phyloP scores from a whole-genome alignment of 2,329 filamentous ascomycete genomes.

The Diplodia intermedia region DNA sequence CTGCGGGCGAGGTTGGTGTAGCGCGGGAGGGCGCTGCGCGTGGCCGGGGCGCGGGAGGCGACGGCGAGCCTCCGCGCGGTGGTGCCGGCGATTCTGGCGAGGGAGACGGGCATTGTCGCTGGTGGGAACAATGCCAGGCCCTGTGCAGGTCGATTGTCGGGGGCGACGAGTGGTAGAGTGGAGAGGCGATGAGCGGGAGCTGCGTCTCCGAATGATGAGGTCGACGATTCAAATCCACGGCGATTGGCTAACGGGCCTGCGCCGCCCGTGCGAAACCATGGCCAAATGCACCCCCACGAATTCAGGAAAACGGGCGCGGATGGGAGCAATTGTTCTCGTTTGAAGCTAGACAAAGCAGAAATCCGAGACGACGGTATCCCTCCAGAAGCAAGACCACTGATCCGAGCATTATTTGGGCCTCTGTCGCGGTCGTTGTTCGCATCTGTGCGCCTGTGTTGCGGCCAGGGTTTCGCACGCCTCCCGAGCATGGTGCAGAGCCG shows the following conservation, averaged over 20 bases:
- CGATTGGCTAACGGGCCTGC: conserved; percentile 17
- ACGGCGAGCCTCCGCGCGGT: conserved; percentile 72
- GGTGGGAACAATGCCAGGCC: conserved; percentile 38
- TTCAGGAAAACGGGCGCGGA: neutral
- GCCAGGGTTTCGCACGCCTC: conserved; percentile 11
- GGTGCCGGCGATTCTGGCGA: conserved; percentile 75
- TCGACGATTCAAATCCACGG: conserved; percentile 26
- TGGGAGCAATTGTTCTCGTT: no score
- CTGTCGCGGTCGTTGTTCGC: neutral
- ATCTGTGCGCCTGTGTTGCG: neutral
- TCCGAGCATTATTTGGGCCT: no score
- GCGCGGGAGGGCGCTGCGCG: conserved; percentile 48
- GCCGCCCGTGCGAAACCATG: conserved; percentile 6
- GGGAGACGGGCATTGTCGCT: conserved; percentile 70
- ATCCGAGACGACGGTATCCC: neutral
- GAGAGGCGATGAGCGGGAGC: conserved; percentile 30
- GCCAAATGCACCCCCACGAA: neutral
- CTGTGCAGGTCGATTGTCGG: conserved; percentile 29
- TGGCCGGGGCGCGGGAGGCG: conserved; percentile 57
- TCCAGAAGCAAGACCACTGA: no score
- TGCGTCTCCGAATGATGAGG: conserved; percentile 18
- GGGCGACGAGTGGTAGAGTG: conserved; percentile 30
- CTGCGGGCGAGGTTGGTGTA: conserved; percentile 60
- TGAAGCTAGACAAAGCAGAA: neutral
- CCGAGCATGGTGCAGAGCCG: conserved; percentile 2